A percentile compares a stretch with the other conserved stretches of the same genome.
Conservation (phyloP, 495 filamentous ascomycete genomes). For the Aspergillus homomorphus region DNA sequence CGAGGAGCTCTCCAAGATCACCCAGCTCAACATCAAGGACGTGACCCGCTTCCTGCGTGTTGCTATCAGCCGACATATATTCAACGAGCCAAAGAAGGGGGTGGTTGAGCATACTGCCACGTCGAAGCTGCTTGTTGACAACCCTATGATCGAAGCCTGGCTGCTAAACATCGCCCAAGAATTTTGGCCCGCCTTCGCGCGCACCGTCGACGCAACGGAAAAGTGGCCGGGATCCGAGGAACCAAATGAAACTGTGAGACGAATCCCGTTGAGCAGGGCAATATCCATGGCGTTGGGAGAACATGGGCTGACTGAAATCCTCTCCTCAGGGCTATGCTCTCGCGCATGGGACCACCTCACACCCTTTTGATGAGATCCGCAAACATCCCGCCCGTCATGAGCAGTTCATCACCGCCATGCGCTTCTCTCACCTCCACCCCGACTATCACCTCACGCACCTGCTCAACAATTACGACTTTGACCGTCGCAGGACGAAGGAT, state of each 20-base stretch:
- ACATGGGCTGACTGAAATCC: neutral
- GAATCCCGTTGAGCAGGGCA: too few species aligned
- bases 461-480: neutral
- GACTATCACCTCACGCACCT: neutral
- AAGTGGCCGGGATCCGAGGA: conserved; percentile 3
- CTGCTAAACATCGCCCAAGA: neutral
- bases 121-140: neutral
- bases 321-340: neutral
- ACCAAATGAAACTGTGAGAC: neutral
- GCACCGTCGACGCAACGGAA: neutral
- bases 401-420: neutral
- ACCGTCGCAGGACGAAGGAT: neutral
- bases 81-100: neutral
- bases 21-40: neutral
- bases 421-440: neutral
- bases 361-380: conserved; percentile 1
- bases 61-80: conserved; percentile 1
- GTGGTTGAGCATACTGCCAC: neutral
- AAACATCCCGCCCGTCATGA: neutral
- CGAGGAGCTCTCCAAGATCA: neutral
- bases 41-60: neutral
- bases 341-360: neutral
- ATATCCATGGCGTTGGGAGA: too few species aligned
- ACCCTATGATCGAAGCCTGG: neutral
- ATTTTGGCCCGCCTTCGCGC: neutral